These are phyloP conservation scores for Mallotus nudiflorus DNA, from an alignment of 345 rosid genomes.

Conservation along the genomic window DNA sequence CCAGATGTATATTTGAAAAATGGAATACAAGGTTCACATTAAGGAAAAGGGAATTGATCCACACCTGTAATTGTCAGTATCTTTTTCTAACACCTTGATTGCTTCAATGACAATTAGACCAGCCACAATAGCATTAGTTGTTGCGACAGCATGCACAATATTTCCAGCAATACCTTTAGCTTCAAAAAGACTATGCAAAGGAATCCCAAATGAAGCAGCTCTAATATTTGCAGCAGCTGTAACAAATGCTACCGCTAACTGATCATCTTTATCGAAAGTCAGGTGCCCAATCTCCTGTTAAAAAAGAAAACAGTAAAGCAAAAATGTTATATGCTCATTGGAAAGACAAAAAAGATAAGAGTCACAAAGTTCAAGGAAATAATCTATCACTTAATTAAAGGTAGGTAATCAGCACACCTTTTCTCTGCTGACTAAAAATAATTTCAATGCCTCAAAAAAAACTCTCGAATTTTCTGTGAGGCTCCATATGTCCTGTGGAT, in stretches of 20 bases:
- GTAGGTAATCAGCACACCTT: conserved; percentile 48
- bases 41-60: conserved; percentile 23
- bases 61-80: conserved; percentile 69
- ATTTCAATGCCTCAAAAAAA: conserved; percentile 76
- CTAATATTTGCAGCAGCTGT: conserved; percentile 99
- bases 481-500: conserved; percentile 97
- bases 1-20: conserved; percentile 3
- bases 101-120: conserved; percentile 98
- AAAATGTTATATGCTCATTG: conserved; percentile 2
- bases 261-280: conserved; percentile 98
- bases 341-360: conserved; percentile 1
- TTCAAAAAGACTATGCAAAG: conserved; percentile 96
- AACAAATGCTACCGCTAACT: conserved; percentile 94
- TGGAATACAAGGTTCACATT: conserved; percentile 1
- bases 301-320: conserved; percentile 3
- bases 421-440: conserved; percentile 69
- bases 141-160: conserved; percentile 98
- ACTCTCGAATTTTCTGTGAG: conserved; percentile 75
- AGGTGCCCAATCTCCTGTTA: conserved; percentile 87
- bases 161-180: conserved; percentile 99
- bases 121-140: conserved; percentile 92
- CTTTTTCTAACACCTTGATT: conserved; percentile 83
- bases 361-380: neutral
- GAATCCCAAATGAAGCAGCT: conserved; percentile 91
- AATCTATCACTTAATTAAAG: conserved; percentile 14